Conservation (phyloP, 352 stramenopile genomes). For the Phytophthora sp. region DNA sequence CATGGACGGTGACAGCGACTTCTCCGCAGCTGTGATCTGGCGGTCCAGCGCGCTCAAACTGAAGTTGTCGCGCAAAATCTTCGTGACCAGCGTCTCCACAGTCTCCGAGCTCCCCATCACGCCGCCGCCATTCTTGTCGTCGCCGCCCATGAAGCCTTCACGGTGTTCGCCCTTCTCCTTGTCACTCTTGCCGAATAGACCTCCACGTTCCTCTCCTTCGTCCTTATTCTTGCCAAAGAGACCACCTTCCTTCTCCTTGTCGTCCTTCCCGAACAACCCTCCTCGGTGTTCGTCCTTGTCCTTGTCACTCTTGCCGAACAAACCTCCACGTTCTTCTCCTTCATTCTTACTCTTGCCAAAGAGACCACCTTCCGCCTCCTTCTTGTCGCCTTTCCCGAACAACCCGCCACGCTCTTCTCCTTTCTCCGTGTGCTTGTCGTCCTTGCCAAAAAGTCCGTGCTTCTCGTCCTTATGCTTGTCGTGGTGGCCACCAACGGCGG, state of each 20-base stretch:
- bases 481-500: conserved; percentile 22
- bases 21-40: conserved; percentile 31
- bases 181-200: conserved; percentile 1
- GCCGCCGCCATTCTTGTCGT: conserved; percentile 31
- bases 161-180: conserved; percentile 11
- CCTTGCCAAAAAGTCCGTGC: neutral
- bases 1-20: conserved; percentile 34
- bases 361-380: neutral
- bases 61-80: conserved; percentile 34
- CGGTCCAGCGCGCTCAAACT: conserved; percentile 27
- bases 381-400: neutral
- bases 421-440: too few relatives aligned
- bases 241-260: conserved; percentile 5
- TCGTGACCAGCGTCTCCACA: conserved; percentile 32
- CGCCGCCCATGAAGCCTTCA: neutral
- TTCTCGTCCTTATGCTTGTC: conserved; percentile 19
- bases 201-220: neutral
- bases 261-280: conserved; percentile 5
- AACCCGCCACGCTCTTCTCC: too few relatives aligned
- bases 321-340: conserved; percentile 2
- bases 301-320: conserved; percentile 19
- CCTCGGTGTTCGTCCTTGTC: conserved; percentile 8
- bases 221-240: conserved; percentile 7
- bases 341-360: conserved; percentile 1
- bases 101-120: conserved; percentile 34